Conservation (phyloP, 2,329 filamentous ascomycete species). For the Geosmithia flava region DNA sequence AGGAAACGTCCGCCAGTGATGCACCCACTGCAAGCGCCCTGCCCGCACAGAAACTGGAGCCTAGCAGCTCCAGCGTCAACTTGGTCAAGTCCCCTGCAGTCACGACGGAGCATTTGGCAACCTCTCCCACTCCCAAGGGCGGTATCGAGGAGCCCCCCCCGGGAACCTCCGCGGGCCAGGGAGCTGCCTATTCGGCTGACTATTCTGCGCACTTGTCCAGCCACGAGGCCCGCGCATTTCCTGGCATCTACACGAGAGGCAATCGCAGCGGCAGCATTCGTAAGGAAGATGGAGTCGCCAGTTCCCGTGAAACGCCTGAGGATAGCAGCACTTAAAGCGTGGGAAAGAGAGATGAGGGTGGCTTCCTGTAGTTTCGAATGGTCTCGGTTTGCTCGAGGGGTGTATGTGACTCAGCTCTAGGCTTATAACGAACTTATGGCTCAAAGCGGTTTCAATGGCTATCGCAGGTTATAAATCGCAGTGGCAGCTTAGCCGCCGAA, state of each 20-base stretch:
- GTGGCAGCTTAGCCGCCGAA: too few species aligned
- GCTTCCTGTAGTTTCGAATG: not conserved
- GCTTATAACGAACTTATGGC: too few species aligned
- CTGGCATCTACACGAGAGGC: slow-evolving; percentile 50
- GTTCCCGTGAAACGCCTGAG: slow-evolving; percentile 1
- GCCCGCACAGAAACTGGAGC: not conserved
- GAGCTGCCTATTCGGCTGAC: not conserved
- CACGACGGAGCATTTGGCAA: not conserved
- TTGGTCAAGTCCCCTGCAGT: not conserved
- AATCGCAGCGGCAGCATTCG: slow-evolving; percentile 27
- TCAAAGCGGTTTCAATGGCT: too few species aligned
- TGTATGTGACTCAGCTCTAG: too few species aligned
- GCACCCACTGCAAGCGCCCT: not conserved
- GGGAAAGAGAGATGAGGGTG: not conserved
- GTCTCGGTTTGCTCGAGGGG: not conserved
- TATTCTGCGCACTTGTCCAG: slow-evolving; percentile 2
- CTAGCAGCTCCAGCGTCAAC: not conserved
- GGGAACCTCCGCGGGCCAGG: not conserved
- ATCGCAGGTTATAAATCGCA: too few species aligned
- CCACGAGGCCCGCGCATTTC: slow-evolving; percentile 29
- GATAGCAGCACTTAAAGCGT: not conserved
- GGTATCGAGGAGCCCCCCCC: not conserved
- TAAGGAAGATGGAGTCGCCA: slow-evolving; percentile 5
- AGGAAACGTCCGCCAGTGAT: not conserved
- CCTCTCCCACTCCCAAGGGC: not conserved